Evolutionary conservation across 2,329 filamentous ascomycete species (phyloP), one percentile per base, ranked within the genome.

Genomic region (Pestalotiopsis sp.): DNA sequence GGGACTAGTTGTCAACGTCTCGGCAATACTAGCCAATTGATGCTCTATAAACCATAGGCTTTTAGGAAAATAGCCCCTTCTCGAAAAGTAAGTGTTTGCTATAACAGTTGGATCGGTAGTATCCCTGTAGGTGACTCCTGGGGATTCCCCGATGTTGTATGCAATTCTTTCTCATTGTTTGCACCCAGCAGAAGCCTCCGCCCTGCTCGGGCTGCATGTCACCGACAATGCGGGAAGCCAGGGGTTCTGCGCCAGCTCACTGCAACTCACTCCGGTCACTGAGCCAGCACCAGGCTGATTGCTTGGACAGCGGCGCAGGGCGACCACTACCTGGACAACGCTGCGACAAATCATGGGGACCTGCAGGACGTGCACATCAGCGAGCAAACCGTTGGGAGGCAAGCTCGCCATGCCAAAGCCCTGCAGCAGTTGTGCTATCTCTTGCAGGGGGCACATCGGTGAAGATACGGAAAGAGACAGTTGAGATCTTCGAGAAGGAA

Each of bases 401-500:
- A 58, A 61, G 68, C 52, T 57, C 38, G 23, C 11, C 23, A 41
- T 41, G 60, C 59, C 62, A 14, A 25, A 23, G 3, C 14, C 17
- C 20, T n/a, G 13, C 20, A 73, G 71, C 69, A 11, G 72, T 72
- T 27, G 72, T 72, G 2, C 68, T 69, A 9, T 72, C 72, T 2
- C 4, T 61, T 4, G 64, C 58, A 7, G 72, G 72, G 4, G 58
- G 69, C 64, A 59, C 52, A 3, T 70, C 71, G 12, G 64, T 52
- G 14, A 68, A 69, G 57, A 63, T 73, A 36, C 73, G 69, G 68
- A 64, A 72, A 52, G 72, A 73, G 65, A 72, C 71, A 9, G 67
- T 74, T n/a, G 55, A 60, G n/a, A 11, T 72, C 2, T 68, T 68
- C 25, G 58, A 23, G 25, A 36, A n/a, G n/a, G 20, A 5, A 20